Base-by-base conservation (phyloP, 805 yeast genomes). In the Sporopachydermia lactativora region DNA sequence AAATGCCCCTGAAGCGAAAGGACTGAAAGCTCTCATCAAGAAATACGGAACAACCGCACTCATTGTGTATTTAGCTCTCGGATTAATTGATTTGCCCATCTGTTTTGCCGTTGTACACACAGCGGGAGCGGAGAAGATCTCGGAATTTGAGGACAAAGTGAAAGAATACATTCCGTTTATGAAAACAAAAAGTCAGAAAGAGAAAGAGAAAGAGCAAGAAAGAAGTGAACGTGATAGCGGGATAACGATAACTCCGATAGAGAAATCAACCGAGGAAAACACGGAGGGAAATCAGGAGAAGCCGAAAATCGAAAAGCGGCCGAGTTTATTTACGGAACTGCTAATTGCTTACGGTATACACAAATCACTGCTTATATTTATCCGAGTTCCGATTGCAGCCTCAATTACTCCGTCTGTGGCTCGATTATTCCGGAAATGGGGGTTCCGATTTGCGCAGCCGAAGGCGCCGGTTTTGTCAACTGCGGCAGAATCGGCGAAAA, bases 271-370 rank as follows among this genome's bases (percentile, higher is more conserved):
- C 34, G 34, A 48, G 15, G 46, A 48, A n/a, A 50, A 37, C 36
- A 14, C 41, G 49, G 14, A 45, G 43, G 50, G 56, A 62, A n/a
- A n/a, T n/a, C n/a, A n/a, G n/a, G 62, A n/a, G n/a, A n/a, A n/a
- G n/a, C n/a, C n/a, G n/a, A n/a, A n/a, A n/a, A n/a, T n/a, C n/a
- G n/a, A n/a, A n/a, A n/a, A n/a, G n/a, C n/a, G n/a, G n/a, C 45
- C 54, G 4, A 66, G 77, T 42, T 55, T 85, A 53, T 55, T 83
- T 68, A 81, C 96, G 0, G 96, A 89, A 58, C 75, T 85, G 49
- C 77, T 82, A 8, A 71, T 92, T 40, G 97, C 97, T 0, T 92
- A 92, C 56, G 95, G 95, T 2, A 64, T 92, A 37, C 97, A 92
- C 64, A 92, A 92, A 62, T 73, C 88, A 3, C 67, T 92, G 46